A percentile compares a stretch with the other conserved stretches of the same genome.
phyloP scores from a whole-genome alignment of 169 alveolate species.

The Plasmodium gonderi region DNA sequence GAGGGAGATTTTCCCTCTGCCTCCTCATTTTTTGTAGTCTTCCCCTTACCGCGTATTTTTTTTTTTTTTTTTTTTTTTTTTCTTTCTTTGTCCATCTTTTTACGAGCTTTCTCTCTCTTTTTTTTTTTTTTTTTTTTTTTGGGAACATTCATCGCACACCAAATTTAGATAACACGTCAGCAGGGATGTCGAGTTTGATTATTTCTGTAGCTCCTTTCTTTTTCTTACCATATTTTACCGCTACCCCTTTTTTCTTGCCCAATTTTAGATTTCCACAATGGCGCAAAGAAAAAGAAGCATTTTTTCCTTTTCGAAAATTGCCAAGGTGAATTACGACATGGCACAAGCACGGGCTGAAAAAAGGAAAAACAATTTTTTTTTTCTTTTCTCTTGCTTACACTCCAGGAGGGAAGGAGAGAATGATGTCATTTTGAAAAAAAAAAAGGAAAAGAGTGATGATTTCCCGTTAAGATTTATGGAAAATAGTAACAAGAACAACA shows the following conservation, averaged over 20 bases:
- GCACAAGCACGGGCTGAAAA: neutral
- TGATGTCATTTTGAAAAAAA: neutral
- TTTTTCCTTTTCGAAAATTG: neutral
- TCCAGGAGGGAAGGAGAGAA: neutral
- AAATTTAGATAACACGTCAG: too few relatives aligned
- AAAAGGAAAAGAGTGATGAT: neutral
- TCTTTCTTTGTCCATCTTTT: neutral
- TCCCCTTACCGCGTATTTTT: neutral
- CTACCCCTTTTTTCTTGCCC: neutral
- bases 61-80: neutral
- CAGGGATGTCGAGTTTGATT: too few relatives aligned
- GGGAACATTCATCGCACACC: too few relatives aligned
- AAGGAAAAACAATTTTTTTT: neutral
- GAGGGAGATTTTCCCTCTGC: neutral
- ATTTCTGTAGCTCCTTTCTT: neutral
- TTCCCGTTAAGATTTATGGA: neutral
- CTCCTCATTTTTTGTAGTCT: neutral
- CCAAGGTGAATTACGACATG: neutral
- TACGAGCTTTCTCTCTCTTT: neutral
- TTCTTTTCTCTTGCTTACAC: neutral
- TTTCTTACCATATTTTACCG: neutral
- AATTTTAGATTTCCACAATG: neutral
- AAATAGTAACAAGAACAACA: neutral
- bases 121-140: neutral
- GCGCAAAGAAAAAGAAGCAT: neutral